Percentiles rank a stretch among this genome's conserved stretches.
Conservation (phyloP, 2,329 filamentous ascomycete genomes). For the Didymellaceae sp. region DNA sequence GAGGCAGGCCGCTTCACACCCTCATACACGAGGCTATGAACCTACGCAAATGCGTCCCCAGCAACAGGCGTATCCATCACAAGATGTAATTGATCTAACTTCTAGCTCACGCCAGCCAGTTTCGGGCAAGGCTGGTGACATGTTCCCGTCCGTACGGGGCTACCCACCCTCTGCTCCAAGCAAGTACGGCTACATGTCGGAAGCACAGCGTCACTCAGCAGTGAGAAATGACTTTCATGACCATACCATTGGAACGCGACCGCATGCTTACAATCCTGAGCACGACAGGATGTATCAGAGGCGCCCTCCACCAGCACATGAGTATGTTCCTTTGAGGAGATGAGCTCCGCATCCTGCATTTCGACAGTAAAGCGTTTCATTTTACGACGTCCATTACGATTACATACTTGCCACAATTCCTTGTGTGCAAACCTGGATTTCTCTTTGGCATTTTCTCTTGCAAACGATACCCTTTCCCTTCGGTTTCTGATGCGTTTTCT, state of each 20-base stretch:
- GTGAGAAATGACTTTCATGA: constrained; percentile 30
- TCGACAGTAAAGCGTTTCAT: neutral
- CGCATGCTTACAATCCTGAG: constrained; percentile 11
- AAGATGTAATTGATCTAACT: constrained; percentile 35
- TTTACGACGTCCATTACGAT: neutral
- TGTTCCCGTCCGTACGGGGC: constrained; percentile 11
- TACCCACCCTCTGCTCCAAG: constrained; percentile 6
- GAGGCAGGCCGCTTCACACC: neutral
- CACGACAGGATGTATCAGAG: constrained; percentile 11
- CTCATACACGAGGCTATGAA: constrained; percentile 10
- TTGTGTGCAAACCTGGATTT: constrained; percentile 14
- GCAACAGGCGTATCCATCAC: constrained; percentile 17
- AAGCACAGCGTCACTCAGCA: constrained; percentile 20
- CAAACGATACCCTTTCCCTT: constrained; percentile 37
- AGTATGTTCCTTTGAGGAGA: constrained; percentile 22
- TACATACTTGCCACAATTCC: neutral
- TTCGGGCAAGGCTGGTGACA: constrained; percentile 10
- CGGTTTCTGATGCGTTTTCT: constrained; percentile 17
- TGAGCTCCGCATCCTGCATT: constrained; percentile 14
- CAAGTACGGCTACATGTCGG: constrained; percentile 16
- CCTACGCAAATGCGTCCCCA: constrained; percentile 19
- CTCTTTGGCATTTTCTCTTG: constrained; percentile 22
- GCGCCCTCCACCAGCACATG: constrained; percentile 13
- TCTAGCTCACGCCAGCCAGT: constrained; percentile 29
- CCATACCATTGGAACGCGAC: neutral